Conservation (phyloP, 225 moss, liverwort and hornwort species). For the Takakia lepidozioides region DNA sequence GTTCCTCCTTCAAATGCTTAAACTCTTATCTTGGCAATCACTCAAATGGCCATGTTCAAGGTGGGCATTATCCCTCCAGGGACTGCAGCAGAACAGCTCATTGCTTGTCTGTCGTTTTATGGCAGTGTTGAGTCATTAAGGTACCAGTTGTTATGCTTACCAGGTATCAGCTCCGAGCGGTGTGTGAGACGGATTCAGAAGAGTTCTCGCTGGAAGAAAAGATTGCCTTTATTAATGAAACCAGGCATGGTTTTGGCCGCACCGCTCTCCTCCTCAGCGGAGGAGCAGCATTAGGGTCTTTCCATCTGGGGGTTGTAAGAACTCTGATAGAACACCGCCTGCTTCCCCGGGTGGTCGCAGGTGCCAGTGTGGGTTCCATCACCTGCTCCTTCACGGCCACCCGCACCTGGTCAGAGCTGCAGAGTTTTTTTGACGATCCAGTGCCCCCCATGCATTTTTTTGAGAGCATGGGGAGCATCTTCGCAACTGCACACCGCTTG, state of each 20-base stretch:
- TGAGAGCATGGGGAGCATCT: constrained; percentile 97
- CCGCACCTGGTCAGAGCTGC: constrained; percentile 92
- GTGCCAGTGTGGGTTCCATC: constrained; percentile 96
- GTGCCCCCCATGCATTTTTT: constrained; percentile 92
- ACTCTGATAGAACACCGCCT: constrained; percentile 90
- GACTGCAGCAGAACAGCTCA: too few relatives aligned
- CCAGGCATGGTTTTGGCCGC: constrained; percentile 92
- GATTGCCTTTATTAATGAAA: constrained; percentile 89
- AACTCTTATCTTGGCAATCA: too few relatives aligned
- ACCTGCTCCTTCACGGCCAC: constrained; percentile 97
- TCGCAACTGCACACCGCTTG: constrained; percentile 87
- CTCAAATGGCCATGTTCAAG: too few relatives aligned
- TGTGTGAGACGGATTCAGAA: constrained; percentile 84
- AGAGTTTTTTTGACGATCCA: constrained; percentile 85
- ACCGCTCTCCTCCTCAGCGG: constrained; percentile 95
- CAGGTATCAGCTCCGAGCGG: constrained; percentile 77
- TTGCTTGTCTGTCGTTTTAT: too few relatives aligned
- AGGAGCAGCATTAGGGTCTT: constrained; percentile 90
- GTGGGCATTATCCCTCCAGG: too few relatives aligned
- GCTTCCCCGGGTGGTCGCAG: constrained; percentile 90
- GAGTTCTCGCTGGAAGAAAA: constrained; percentile 89
- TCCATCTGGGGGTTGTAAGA: constrained; percentile 91
- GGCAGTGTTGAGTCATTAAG: too few relatives aligned
- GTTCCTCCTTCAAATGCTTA: too few relatives aligned
- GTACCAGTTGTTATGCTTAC: too few relatives aligned